phyloP scores from a whole-genome alignment of 768 basidiomycete genomes.

The Cubamyces sp. region DNA sequence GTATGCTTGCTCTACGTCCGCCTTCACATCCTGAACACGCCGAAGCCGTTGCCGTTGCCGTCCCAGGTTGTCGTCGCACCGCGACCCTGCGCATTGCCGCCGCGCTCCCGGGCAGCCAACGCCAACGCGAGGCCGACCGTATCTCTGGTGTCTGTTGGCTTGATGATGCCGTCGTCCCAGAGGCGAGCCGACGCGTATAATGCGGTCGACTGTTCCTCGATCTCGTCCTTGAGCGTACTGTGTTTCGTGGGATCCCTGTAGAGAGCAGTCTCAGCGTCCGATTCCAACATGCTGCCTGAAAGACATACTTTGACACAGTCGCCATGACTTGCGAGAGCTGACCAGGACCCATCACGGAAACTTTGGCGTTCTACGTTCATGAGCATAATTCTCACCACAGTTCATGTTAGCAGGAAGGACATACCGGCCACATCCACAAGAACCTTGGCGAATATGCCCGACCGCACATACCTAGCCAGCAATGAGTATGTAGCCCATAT shows the following conservation, averaged over 20 bases:
- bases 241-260: constrained; percentile 81
- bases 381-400: no score
- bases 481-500: constrained; percentile 17
- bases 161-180: constrained; percentile 94
- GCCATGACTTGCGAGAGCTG: constrained; percentile 95
- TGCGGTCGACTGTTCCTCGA: constrained; percentile 87
- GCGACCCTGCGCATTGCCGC: constrained; percentile 17
- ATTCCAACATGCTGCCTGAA: neutral
- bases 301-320: constrained; percentile 75
- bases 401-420: constrained; percentile 31
- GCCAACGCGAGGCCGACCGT: constrained; percentile 87
- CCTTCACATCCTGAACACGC: constrained; percentile 92
- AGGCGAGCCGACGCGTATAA: constrained; percentile 89
- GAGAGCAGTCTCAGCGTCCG: neutral
- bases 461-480: constrained; percentile 82
- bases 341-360: constrained; percentile 94
- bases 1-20: constrained; percentile 13
- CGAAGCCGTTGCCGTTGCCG: constrained; percentile 72
- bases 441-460: constrained; percentile 95
- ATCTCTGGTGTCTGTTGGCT: constrained; percentile 86
- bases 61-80: constrained; percentile 64
- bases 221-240: constrained; percentile 71
- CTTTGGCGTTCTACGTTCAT: constrained; percentile 74
- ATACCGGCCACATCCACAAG: constrained; percentile 97
- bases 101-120: constrained; percentile 59